Percentiles rank a stretch among this genome's conserved stretches.
phyloP scores from a whole-genome alignment of 768 basidiomycete species.

The Strobilomyces echinocephalus region DNA sequence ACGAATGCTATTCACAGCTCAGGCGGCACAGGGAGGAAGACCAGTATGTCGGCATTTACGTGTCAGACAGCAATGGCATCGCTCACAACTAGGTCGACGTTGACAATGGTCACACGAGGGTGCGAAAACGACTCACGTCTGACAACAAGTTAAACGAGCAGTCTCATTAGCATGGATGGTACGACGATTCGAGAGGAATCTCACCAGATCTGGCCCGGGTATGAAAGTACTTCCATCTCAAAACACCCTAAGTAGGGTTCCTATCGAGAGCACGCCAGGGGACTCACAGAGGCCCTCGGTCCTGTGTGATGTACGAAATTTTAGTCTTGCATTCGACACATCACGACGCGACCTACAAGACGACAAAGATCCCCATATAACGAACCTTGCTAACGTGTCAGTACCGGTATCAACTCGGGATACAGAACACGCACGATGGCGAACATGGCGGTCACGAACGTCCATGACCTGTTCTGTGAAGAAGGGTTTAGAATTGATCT shows the following conservation, averaged over 20 bases:
- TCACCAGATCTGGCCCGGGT: constrained; percentile 9
- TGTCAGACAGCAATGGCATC: neutral
- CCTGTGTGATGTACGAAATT: neutral
- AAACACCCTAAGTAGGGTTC: neutral
- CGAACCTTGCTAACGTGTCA: constrained; percentile 1
- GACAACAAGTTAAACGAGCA: neutral
- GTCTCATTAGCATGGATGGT: neutral
- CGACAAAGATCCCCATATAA: neutral
- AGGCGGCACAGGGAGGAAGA: neutral
- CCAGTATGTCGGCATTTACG: neutral
- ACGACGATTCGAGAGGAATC: neutral
- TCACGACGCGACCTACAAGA: constrained; percentile 6
- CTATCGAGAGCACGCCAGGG: accelerated
- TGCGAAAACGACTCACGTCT: constrained; percentile 10
- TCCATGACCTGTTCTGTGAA: constrained; percentile 7
- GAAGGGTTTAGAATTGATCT: neutral
- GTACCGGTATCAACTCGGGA: neutral
- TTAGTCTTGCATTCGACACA: neutral
- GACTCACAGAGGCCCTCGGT: constrained; percentile 7
- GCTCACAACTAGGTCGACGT: constrained; percentile 16
- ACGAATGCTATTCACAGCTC: neutral
- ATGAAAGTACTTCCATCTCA: constrained; percentile 16
- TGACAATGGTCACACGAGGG: neutral
- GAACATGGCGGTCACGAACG: constrained; percentile 10
- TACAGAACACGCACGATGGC: constrained; percentile 11